These are phyloP conservation scores for Phalaenopsis hybrid DNA, from an alignment of 116 monocot species.

Conservation along the genomic window DNA sequence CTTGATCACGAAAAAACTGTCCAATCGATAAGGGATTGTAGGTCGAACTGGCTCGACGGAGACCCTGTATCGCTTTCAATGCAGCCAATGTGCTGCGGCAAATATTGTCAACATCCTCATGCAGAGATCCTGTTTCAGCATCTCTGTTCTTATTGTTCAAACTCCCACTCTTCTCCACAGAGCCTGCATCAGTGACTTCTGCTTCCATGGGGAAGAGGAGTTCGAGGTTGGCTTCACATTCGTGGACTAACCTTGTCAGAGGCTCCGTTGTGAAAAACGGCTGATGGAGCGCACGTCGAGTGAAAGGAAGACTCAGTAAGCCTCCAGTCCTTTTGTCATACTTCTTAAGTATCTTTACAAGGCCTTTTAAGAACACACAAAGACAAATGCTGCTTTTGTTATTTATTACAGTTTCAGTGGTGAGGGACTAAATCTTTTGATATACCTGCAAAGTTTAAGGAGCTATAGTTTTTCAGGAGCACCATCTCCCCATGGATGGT, in stretches of 20 bases:
- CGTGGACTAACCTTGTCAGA: conserved; percentile 62
- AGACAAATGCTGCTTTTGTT: neutral
- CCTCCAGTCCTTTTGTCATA: conserved; percentile 94
- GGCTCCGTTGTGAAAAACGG: conserved; percentile 95
- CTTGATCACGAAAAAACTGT: conserved; percentile 49
- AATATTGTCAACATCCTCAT: conserved; percentile 43
- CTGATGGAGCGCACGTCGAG: conserved; percentile 65
- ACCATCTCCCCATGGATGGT: conserved; percentile 98
- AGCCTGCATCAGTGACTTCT: conserved; percentile 53
- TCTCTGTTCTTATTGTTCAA: conserved; percentile 6
- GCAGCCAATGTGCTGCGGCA: conserved; percentile 76
- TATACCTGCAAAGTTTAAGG: conserved; percentile 85
- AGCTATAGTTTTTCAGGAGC: conserved; percentile 90
- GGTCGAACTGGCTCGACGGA: conserved; percentile 78
- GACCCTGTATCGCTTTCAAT: conserved; percentile 72
- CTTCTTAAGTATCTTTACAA: conserved; percentile 92
- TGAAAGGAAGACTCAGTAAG: conserved; percentile 68
- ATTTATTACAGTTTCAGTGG: neutral
- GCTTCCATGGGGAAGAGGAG: conserved; percentile 78
- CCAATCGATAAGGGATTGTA: conserved; percentile 74
- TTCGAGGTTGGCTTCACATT: conserved; percentile 85
- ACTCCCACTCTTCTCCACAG: neutral
- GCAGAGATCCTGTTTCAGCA: conserved; percentile 17
- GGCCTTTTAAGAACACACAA: conserved; percentile 25
- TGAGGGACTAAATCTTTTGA: neutral